Evolutionary conservation across 2,329 filamentous ascomycete species (phyloP), one percentile per base, ranked within the genome.

Genomic region (Epichloe uncinata): DNA sequence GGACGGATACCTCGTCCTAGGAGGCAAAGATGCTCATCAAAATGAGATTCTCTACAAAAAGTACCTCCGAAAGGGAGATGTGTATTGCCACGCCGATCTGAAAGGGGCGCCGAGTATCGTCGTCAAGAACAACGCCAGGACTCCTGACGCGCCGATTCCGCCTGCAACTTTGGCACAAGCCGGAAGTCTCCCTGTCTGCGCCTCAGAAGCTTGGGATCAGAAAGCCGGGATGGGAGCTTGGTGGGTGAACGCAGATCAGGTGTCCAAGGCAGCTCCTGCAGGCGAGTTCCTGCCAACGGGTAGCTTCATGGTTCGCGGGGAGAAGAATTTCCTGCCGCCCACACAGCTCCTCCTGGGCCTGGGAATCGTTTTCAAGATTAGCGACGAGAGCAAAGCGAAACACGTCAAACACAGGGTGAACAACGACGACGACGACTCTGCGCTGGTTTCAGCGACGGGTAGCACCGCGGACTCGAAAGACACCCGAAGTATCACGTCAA

Each of bases 221-320:
- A 98, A 98, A 66, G 91, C 91, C 8, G 81, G 88, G 15, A 95
- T 97, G 86, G 84, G 86, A 16, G 90, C 91, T 8, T 98, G 87
- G 84, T 98, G 93, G 93, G 91, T 94, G 0, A 82, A 84, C 54
- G 84, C 87, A 2, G 83, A 91, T 49, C 90, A 97, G 64, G 87
- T 98, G 0, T 88, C 86, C 9, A 97, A 97, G 68, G 87, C 81
- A 35, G 83, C 85, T 0, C 75, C 82, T 1, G 81, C 78, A 0
- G 91, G 91, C 22, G 90, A 94, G 56, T 91, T 87, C 58, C 68
- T 98, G 6, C 78, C 82, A 0, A 73, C 78, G 0, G 93, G 91
- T 16, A 79, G 79, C 54, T 96, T 98, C 63, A 79, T 83, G 66
- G 75, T 96, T 45, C 78, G 79, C 37, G 91, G 90, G 2, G 85